These are phyloP conservation scores for Ulota crispa DNA, from an alignment of 225 moss, liverwort and hornwort species.

Conservation along the genomic window DNA sequence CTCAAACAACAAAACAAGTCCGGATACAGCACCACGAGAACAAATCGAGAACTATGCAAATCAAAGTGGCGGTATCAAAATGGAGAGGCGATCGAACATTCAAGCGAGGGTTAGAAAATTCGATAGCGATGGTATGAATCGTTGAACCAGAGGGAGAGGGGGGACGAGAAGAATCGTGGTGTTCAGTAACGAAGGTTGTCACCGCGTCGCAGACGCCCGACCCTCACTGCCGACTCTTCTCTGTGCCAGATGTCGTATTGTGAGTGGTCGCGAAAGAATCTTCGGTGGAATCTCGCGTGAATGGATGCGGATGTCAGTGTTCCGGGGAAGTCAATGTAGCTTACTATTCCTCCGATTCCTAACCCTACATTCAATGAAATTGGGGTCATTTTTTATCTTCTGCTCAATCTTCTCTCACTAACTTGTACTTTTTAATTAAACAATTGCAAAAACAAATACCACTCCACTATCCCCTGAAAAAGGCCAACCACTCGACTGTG, in stretches of 20 bases:
- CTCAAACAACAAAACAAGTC: neutral
- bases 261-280: neutral
- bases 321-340: neutral
- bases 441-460: no score
- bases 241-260: neutral
- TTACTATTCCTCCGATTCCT: neutral
- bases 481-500: no score
- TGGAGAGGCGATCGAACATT: neutral
- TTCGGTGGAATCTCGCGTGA: neutral
- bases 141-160: neutral
- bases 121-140: neutral
- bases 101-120: neutral
- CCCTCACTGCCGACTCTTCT: neutral
- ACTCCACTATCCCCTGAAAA: no score
- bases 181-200: neutral
- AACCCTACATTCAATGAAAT: neutral
- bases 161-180: neutral
- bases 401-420: no score
- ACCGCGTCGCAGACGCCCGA: slow-evolving; percentile 30
- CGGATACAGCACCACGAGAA: neutral
- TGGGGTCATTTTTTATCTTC: no score
- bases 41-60: neutral
- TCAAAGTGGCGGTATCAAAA: neutral
- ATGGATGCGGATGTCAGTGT: neutral
- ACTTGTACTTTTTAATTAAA: no score